Conservation (phyloP, 148 eudicot species). For the Vaccinium macrocarpon region DNA sequence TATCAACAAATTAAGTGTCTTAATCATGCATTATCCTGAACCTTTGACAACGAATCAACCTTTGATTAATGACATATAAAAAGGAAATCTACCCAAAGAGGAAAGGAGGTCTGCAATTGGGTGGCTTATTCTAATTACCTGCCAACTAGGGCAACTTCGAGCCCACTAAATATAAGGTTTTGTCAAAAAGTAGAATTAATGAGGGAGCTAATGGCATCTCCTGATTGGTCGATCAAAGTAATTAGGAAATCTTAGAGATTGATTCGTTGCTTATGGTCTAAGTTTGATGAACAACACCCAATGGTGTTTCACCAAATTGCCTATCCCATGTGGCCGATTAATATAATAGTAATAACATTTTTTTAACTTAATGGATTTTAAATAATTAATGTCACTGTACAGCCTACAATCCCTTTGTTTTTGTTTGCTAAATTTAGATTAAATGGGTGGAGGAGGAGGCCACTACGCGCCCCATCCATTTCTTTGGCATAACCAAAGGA, state of each 20-base stretch:
- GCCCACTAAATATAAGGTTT: neutral
- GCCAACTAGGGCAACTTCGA: neutral
- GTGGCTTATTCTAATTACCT: neutral
- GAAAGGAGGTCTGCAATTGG: neutral
- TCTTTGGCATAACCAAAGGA: neutral
- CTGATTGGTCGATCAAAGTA: neutral
- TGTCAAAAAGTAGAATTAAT: conserved; percentile 4
- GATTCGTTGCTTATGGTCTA: neutral
- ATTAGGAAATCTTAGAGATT: neutral
- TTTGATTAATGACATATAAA: neutral
- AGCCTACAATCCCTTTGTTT: neutral
- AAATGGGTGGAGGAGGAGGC: neutral
- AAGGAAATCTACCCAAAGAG: neutral
- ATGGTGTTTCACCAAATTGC: neutral
- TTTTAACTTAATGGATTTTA: neutral
- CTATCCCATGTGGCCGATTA: neutral
- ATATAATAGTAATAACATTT: neutral
- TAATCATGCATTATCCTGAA: neutral
- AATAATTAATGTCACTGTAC: neutral
- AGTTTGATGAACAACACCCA: conserved; percentile 11
- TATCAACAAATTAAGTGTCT: neutral
- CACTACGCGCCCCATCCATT: neutral
- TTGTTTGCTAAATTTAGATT: neutral
- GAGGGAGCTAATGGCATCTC: neutral
- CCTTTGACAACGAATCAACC: neutral